These are phyloP conservation scores for Populus simonii DNA, from an alignment of 345 rosid species.

Conservation along the genomic window DNA sequence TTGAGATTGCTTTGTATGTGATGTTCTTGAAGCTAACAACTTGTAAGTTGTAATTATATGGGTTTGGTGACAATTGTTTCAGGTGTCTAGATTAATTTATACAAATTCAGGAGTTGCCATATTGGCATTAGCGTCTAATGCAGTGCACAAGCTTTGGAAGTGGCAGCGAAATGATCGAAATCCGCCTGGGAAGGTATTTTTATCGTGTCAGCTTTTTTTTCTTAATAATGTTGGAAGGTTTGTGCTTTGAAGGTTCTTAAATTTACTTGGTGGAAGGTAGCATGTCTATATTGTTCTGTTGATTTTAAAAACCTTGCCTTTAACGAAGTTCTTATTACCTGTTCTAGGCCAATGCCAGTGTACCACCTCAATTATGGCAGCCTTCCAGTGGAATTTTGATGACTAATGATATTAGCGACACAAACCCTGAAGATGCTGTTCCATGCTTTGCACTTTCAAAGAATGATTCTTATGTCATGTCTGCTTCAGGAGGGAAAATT, in stretches of 20 bases:
- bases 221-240: neutral
- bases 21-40: neutral
- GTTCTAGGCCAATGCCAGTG: conserved; percentile 60
- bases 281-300: neutral
- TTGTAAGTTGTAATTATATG: neutral
- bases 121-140: conserved; percentile 80
- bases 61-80: conserved; percentile 24
- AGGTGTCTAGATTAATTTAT: conserved; percentile 73
- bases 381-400: conserved; percentile 62
- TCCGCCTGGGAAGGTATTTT: conserved; percentile 43
- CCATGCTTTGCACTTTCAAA: conserved; percentile 77
- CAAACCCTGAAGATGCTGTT: conserved; percentile 74
- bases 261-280: conserved; percentile 1
- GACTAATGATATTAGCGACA: conserved; percentile 62
- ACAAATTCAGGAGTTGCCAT: conserved; percentile 75
- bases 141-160: conserved; percentile 85
- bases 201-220: neutral
- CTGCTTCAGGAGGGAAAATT: conserved; percentile 80
- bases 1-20: neutral
- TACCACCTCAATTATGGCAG: conserved; percentile 68
- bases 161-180: conserved; percentile 68
- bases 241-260: neutral
- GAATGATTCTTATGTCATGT: conserved; percentile 67
- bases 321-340: conserved; percentile 17
- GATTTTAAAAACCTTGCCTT: neutral